Evolutionary conservation across 2,329 filamentous ascomycete genomes (phyloP).

Genomic region (Fusarium pseudograminearum): DNA sequence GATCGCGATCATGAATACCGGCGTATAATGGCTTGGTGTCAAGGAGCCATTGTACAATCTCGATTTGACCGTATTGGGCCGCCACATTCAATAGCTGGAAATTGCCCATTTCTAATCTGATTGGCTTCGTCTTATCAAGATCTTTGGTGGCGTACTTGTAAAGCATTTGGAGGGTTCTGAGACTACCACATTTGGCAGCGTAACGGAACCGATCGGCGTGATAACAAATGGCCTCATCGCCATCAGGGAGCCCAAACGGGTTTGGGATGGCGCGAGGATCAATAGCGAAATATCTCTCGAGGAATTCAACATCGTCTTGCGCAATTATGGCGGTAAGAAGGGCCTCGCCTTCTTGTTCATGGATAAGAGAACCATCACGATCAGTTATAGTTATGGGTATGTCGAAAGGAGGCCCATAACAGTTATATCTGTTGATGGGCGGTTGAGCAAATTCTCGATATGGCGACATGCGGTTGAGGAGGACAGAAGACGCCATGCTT

Average conservation of each 20-base stretch:
- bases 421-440: neutral
- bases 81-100: neutral
- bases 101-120: neutral
- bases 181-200: neutral
- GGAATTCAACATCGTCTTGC: neutral
- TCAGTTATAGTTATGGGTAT: neutral
- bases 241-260: neutral
- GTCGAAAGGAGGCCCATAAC: neutral
- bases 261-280: neutral
- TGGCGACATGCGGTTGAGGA: neutral
- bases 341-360: neutral
- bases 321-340: neutral
- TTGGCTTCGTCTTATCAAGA: neutral
- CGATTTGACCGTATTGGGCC: neutral
- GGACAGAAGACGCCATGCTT: neutral
- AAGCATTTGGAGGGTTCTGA: neutral
- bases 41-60: neutral
- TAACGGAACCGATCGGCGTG: neutral
- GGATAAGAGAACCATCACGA: neutral
- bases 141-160: neutral
- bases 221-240: neutral
- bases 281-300: neutral
- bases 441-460: fast-evolving
- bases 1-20: neutral
- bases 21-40: neutral